phyloP scores from a whole-genome alignment of 1,284 basidiomycete genomes.

The Puccinia horiana region DNA sequence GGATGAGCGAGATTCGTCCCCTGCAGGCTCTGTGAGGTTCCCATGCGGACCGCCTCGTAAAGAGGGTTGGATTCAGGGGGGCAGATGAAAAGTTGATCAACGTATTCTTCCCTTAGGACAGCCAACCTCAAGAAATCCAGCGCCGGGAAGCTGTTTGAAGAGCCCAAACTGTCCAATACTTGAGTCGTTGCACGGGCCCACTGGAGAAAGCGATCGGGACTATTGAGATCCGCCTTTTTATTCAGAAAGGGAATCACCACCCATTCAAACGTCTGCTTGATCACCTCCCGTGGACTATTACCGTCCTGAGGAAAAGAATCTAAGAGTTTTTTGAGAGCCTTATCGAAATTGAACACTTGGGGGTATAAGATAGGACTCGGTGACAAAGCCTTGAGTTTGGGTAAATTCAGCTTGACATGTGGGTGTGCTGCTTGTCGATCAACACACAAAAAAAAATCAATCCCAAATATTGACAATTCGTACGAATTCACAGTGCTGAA shows the following conservation, averaged over 20 bases:
- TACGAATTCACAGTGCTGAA: background rate
- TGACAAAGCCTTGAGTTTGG: conserved; percentile 50
- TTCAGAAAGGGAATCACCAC: conserved; percentile 50
- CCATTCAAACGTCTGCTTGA: conserved; percentile 43
- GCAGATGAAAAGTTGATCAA: conserved; percentile 45
- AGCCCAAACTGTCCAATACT: conserved; percentile 31
- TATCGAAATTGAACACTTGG: conserved; percentile 51
- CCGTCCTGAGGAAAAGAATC: background rate
- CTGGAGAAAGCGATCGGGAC: conserved; percentile 15
- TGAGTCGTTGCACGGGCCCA: conserved; percentile 47
- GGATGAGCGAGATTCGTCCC: conserved; percentile 33
- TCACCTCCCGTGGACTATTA: conserved; percentile 10
- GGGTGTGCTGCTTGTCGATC: conserved; percentile 51
- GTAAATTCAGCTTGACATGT: conserved; percentile 52
- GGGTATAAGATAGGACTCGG: conserved; percentile 52
- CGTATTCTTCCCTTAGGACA: conserved; percentile 50
- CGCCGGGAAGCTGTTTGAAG: conserved; percentile 53
- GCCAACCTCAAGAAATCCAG: conserved; percentile 55
- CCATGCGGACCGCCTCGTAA: conserved; percentile 26
- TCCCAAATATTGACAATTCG: too few relatives aligned
- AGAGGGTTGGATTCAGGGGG: conserved; percentile 42
- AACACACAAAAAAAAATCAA: background rate
- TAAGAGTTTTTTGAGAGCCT: conserved; percentile 51
- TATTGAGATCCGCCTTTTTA: conserved; percentile 43
- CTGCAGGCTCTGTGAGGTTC: background rate